Conservation (phyloP, 495 filamentous ascomycete genomes). For the Tuber microsphaerosporum region DNA sequence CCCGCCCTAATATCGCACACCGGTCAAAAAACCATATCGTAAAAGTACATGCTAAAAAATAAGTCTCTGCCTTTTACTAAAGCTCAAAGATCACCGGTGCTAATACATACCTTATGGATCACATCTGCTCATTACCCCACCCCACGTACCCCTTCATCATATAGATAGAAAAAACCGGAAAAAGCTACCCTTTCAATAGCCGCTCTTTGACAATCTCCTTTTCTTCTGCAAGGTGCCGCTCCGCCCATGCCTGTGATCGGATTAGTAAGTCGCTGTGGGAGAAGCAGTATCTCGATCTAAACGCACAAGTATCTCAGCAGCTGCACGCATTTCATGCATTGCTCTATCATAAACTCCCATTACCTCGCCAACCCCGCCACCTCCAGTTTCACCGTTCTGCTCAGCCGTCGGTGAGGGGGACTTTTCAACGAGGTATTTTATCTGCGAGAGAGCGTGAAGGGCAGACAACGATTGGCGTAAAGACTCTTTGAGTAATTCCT, state of each 20-base stretch:
- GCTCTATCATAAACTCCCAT: slow-evolving; percentile 35
- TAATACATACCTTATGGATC: neutral
- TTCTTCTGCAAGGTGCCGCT: slow-evolving; percentile 26
- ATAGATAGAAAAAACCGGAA: neutral
- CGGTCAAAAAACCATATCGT: neutral
- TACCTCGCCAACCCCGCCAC: slow-evolving; percentile 24
- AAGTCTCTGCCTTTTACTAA: neutral
- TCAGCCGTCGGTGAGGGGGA: slow-evolving; percentile 1
- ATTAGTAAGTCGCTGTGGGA: neutral
- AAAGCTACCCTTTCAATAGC: slow-evolving; percentile 26
- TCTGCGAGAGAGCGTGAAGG: slow-evolving; percentile 28
- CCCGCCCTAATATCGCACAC: neutral
- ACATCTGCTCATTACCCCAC: neutral
- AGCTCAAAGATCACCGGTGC: neutral
- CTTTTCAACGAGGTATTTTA: slow-evolving; percentile 24
- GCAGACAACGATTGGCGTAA: slow-evolving; percentile 34
- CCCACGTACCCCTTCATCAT: neutral
- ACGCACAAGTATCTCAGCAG: slow-evolving; percentile 31
- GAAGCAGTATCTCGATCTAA: neutral
- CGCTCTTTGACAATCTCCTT: slow-evolving; percentile 27
- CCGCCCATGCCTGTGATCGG: slow-evolving; percentile 26
- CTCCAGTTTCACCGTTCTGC: slow-evolving; percentile 8
- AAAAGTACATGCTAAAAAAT: neutral
- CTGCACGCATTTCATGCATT: slow-evolving; percentile 34
- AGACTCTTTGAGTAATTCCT: slow-evolving; percentile 37